Base-by-base conservation (phyloP, 768 basidiomycete genomes). In the Boletus pseudo-olivaceus region DNA sequence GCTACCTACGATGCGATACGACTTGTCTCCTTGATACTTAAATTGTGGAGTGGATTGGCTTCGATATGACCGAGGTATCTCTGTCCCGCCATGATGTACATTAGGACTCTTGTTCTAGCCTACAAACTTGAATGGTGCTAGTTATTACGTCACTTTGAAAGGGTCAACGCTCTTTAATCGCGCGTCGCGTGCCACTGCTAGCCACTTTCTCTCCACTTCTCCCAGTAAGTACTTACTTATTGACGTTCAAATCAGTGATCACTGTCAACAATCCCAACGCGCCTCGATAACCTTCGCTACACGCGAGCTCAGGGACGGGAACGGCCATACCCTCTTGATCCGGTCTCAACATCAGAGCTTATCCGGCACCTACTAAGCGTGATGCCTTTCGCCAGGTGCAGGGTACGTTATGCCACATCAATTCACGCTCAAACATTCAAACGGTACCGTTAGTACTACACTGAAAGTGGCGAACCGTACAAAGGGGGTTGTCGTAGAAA, bases 1-100 rank as follows among this genome's bases (percentile, higher is more conserved):
- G 49, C 20, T 53, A 59, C 52, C 56, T 38, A 43, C 59, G 66
- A 68, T 53, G 60, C 57, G 64, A 71, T 54, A 70, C 55, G 68
- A 72, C 61, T 46, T 14, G 4, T 55, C 49, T 51, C 43, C 23
- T 45, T 47, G 63, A 56, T 50, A 51, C 40, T 33, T 49, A 45
- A 32, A 52, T 39, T 50, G 35, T 47, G 56, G 56, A 59, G 57
- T 59, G 44, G 39, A 20, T 41, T 9, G n/a, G 39, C 26, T 53
- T 34, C 9, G 37, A 32, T 42, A 27, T 14, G 14, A 19, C 30
- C 12, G 7, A 33, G 33, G 33, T 35, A 29, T 26, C 50, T 32
- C 34, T 27, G 30, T 50, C 20, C 42, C 9, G n/a, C 19, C 19
- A 34, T 54, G n/a, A 32, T 62, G 67, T 66, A 63, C 26, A 26